Evolutionary conservation across 805 yeast genomes (phyloP), one percentile per base, ranked within the genome.

Genomic region (Wickerhamiella parazyma): DNA sequence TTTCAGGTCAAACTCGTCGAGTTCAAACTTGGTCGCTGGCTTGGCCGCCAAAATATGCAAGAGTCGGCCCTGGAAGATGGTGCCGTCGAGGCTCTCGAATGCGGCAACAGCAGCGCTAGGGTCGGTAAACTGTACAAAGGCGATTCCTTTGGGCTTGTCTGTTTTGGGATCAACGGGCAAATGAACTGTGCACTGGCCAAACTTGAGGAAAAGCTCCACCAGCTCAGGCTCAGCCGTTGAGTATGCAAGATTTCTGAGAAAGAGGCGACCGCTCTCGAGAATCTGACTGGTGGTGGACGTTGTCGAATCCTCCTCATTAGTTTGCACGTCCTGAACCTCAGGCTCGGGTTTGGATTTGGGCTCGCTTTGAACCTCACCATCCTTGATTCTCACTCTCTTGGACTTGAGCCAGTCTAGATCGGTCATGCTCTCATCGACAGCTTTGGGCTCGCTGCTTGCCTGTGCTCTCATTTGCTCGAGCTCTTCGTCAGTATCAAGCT

Each of bases 61-160:
- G 41, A 91, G 69, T 53, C 98, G 75, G 41, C 98, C 98, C 64
- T 91, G 97, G 67, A 83, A 89, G 58, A 83, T 80, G 55, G 81
- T 80, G 55, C 84, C 86, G 61, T 91, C 98, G 41, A 87, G 66
- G 11, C 69, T 72, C 28, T 70, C 61, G 58, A 69, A 87, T 0
- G 97, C 97, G 22, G 63, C 57, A 1, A 80, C 75, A 0, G 98
- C 98, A 56, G 79, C 78, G 8, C 72, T 71, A 8, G 79, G 68
- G 48, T 73, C 67, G n/a, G 60, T 64, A 56, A 80, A 91, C 57
- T 78, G 76, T 10, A 86, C 70, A 55, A 87, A 87, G 0, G 91
- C 95, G 60, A 85, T 84, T 0, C 98, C 98, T 62, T 91, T 91
- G 1, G 95, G 80, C 53, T 76, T 73, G 9, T 94, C 93, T 0